These are phyloP conservation scores for Saccharomyces pastorianus DNA, from an alignment of 1,139 yeast species.

Conservation along the genomic window DNA sequence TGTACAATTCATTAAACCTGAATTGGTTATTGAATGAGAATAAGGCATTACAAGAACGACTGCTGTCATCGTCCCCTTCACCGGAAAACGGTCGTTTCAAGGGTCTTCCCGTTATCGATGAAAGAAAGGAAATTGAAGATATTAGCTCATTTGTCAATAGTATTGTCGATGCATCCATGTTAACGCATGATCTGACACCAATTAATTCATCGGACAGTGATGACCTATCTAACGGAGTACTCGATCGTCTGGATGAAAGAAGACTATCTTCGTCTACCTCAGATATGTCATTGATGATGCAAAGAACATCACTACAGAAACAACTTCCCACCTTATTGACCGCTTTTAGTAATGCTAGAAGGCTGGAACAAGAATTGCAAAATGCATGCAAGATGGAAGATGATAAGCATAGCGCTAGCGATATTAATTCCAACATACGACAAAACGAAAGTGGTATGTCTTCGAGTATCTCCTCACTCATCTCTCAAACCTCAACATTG, in stretches of 20 bases:
- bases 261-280: constrained; percentile 5
- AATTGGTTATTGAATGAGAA: constrained; percentile 28
- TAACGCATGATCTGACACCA: constrained; percentile 2
- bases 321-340: constrained; percentile 33
- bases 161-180: constrained; percentile 1
- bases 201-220: neutral
- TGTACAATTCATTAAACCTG: constrained; percentile 33
- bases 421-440: neutral
- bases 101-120: constrained; percentile 6
- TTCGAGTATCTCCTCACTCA: neutral
- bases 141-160: constrained; percentile 13
- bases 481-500: neutral
- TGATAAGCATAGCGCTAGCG: neutral
- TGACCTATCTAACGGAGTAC: neutral
- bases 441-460: neutral
- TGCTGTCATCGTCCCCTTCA: constrained; percentile 11
- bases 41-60: constrained; percentile 18
- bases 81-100: constrained; percentile 5
- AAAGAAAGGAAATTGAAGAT: constrained; percentile 9
- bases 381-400: constrained; percentile 5
- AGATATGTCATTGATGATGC: constrained; percentile 19
- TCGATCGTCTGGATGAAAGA: constrained; percentile 7
- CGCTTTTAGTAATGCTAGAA: constrained; percentile 34
- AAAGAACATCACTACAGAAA: constrained; percentile 28
- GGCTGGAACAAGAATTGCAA: constrained; percentile 28